phyloP scores from a whole-genome alignment of 2,329 filamentous ascomycete genomes.

The Lachnellula subtilissima region DNA sequence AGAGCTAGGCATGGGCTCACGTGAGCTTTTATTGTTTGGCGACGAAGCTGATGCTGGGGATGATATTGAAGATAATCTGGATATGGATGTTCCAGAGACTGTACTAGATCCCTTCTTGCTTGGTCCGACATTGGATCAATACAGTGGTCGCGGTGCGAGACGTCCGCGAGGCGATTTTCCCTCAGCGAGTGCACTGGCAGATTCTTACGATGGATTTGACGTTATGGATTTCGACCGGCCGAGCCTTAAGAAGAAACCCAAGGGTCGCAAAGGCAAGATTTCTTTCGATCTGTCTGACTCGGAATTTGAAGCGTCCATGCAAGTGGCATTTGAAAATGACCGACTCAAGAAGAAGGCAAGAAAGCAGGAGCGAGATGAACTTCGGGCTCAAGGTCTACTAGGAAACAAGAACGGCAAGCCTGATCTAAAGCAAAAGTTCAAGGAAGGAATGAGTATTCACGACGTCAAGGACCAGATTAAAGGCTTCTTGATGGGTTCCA shows the following conservation, averaged over 20 bases:
- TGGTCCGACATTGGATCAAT: slow-evolving; percentile 6
- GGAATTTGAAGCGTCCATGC: slow-evolving; percentile 58
- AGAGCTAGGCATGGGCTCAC: slow-evolving; percentile 56
- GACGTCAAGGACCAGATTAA: slow-evolving; percentile 70
- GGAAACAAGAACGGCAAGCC: slow-evolving; percentile 50
- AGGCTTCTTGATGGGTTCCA: slow-evolving; percentile 60
- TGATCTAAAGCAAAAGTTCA: slow-evolving; percentile 65
- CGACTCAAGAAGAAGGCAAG: slow-evolving; percentile 65
- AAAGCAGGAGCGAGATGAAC: slow-evolving; percentile 65
- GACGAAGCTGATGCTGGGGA: slow-evolving; percentile 34
- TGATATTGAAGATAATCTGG: slow-evolving; percentile 32
- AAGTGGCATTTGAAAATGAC: slow-evolving; percentile 60
- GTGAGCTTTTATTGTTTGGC: slow-evolving; percentile 54
- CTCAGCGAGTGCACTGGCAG: slow-evolving; percentile 51
- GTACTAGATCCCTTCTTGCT: slow-evolving; percentile 6
- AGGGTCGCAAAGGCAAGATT: slow-evolving; percentile 52
- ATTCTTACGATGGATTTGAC: slow-evolving; percentile 62
- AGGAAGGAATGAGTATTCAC: slow-evolving; percentile 63
- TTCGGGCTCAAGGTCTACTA: slow-evolving; percentile 62
- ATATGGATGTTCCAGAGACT: slow-evolving; percentile 1
- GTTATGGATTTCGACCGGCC: slow-evolving; percentile 77
- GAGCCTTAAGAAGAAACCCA: slow-evolving; percentile 60
- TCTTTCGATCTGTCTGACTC: slow-evolving; percentile 56
- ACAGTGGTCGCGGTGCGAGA: slow-evolving; percentile 21
- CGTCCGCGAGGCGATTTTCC: slow-evolving; percentile 40